These are phyloP conservation scores for Salmacisia buchloeana DNA, from an alignment of 1,284 basidiomycete genomes.

Conservation along the genomic window DNA sequence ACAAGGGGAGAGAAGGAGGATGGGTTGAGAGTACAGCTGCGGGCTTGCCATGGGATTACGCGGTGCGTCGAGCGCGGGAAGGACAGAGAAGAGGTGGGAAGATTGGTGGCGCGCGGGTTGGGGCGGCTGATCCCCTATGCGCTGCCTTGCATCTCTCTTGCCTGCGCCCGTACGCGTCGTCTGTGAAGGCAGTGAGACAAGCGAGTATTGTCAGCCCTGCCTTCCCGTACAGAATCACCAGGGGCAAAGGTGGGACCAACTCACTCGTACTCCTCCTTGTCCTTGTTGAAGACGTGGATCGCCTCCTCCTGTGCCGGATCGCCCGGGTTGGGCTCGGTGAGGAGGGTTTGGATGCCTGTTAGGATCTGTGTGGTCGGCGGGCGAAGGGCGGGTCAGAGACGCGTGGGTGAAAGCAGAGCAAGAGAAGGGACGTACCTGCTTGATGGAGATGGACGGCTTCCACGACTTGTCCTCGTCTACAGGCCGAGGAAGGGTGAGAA, in stretches of 20 bases:
- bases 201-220: not conserved
- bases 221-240: too few species aligned
- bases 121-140: not conserved
- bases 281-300: constrained; percentile 87
- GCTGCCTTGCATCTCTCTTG: not conserved
- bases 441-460: constrained; percentile 98
- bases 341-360: constrained; percentile 86
- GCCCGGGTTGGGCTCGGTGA: constrained; percentile 87
- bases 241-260: constrained; percentile 4
- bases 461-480: constrained; percentile 93
- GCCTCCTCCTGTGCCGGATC: constrained; percentile 96
- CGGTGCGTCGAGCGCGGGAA: too few species aligned
- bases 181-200: not conserved
- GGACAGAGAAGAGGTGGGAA: too few species aligned
- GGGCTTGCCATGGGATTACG: too few species aligned
- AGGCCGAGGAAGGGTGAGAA: not conserved
- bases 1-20: too few species aligned
- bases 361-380: constrained; percentile 63
- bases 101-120: too few species aligned
- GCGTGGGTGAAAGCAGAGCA: not conserved
- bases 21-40: too few species aligned
- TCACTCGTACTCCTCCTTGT: constrained; percentile 43
- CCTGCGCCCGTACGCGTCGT: constrained; percentile 4
- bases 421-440: constrained; percentile 64
- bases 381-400: constrained; percentile 1